Base-by-base conservation (phyloP, 768 basidiomycete species). In the Kondoa malvinella region DNA sequence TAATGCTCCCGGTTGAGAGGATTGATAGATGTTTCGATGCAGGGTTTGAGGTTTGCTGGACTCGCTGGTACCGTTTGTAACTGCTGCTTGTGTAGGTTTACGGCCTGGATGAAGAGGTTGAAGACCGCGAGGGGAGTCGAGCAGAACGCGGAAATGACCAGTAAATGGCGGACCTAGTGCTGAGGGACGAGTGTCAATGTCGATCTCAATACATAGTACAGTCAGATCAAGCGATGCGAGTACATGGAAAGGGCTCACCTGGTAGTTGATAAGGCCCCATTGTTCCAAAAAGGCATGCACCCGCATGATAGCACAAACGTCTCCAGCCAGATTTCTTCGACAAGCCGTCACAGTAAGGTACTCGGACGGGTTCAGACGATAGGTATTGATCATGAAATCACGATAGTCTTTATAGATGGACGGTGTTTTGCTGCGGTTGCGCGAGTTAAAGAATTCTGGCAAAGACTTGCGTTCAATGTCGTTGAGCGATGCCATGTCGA, bases 361-460 rank as follows among this genome's bases (percentile, higher is more conserved):
- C 76, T 99, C 95, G 27, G 83, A 83, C 1, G 95, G 95, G 64
- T 95, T 83, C 50, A 99, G 81, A 64, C 95, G 82, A 78, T 96
- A 97, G 1, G 95, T 92, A 79, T 99, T 96, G 77, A 99, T 85
- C 94, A 99, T 99, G 73, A 99, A 99, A 81, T 99, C 94, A 69
- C 95, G 85, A 75, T 99, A 99, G 77, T 99, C 94, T 77, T 97
- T 97, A 81, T 97, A 99, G 70, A 96, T 91, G 25, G 88, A 82
- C 0, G 95, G 94, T 1, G 94, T 95, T 79, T 99, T 99, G 70
- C 86, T 88, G 67, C 92, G 80, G 77, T 97, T 96, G 65, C 90
- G 82, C 58, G 88, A 88, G 76, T 90, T 92, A 83, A 99, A 99
- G 82, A 97, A 99, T 78, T 99, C 95, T 34, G 95, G 95, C 31